Evolutionary conservation across 2,329 filamentous ascomycete species (phyloP), one percentile per base, ranked within the genome.

Genomic region (Fusarium nanum): DNA sequence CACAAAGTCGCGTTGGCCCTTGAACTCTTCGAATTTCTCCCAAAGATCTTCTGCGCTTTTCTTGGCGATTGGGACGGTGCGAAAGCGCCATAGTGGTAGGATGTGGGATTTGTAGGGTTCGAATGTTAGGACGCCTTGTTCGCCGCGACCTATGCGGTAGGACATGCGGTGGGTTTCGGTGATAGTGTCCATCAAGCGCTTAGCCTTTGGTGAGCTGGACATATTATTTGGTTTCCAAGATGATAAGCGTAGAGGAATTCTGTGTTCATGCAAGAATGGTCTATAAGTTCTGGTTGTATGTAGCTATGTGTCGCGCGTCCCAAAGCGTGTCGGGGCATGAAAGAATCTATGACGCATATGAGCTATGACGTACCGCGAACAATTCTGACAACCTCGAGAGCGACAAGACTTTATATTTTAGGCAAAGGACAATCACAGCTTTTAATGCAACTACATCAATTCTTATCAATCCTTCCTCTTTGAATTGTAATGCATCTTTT

Each of bases 41-140:
- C 83, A 86, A 0, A 90, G 81, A 1, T 80, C 80, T 2, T 76
- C 53, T 0, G 87, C 85, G 46, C 86, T 88, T 41, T 81, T 77
- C 3, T 82, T 53, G 0, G 73, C 72, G 6, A 73, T 30, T 6
- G 55, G 48, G 1, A 60, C 58, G 5, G 68, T 75, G 2, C 69
- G 83, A 80, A 90, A 91, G 8, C 85, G 83, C 88, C 88, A 90
- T 42, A 84, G 0, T 16, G 88, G 88, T 0, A 90, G 82, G 1
- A 90, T 81, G 18, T 80, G 75, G 20, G 85, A 87, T 76, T 90
- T 90, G 80, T 91, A 91, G 1, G 88, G 88, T 72, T 90, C 88
- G 71, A 86, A 88, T 2, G 86, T 88, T 32, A 91, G 78, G 12
- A 90, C 88, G 56, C 87, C 86, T 76, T 85, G 84, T 75, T 91